These are phyloP conservation scores for Neoarthrinium moseri DNA, from an alignment of 2,329 filamentous ascomycete species.

Conservation along the genomic window DNA sequence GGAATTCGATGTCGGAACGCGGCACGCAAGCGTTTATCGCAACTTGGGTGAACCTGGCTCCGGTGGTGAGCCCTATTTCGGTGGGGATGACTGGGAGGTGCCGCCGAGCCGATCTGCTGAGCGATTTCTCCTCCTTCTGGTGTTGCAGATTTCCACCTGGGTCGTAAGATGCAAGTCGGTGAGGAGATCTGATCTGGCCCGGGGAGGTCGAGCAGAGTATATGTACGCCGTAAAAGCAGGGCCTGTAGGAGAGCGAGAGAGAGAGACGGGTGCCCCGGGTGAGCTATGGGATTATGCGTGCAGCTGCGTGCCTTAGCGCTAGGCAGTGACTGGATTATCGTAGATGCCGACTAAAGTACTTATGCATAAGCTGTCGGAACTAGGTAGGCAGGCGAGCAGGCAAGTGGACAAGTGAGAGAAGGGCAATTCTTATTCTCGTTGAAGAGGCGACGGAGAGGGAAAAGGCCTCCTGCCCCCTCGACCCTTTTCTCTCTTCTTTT, in stretches of 20 bases:
- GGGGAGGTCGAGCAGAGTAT: no score
- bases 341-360: no score
- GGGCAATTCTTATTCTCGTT: no score
- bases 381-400: no score
- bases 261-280: no score
- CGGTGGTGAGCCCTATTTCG: background rate
- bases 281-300: no score
- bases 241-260: no score
- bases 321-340: no score
- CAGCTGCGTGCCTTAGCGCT: no score
- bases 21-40: slow-evolving; percentile 5
- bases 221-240: no score
- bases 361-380: no score
- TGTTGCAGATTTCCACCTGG: background rate
- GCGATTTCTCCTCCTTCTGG: background rate
- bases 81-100: background rate
- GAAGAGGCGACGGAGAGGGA: background rate
- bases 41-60: slow-evolving; percentile 1
- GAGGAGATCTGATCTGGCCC: background rate
- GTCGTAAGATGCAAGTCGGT: background rate
- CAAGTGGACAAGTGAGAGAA: no score
- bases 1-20: slow-evolving; percentile 4
- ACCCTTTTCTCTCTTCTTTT: background rate
- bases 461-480: background rate
- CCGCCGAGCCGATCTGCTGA: slow-evolving; percentile 1